phyloP scores from a whole-genome alignment of 2,329 filamentous ascomycete species.

The Leptoxyphium fumago region DNA sequence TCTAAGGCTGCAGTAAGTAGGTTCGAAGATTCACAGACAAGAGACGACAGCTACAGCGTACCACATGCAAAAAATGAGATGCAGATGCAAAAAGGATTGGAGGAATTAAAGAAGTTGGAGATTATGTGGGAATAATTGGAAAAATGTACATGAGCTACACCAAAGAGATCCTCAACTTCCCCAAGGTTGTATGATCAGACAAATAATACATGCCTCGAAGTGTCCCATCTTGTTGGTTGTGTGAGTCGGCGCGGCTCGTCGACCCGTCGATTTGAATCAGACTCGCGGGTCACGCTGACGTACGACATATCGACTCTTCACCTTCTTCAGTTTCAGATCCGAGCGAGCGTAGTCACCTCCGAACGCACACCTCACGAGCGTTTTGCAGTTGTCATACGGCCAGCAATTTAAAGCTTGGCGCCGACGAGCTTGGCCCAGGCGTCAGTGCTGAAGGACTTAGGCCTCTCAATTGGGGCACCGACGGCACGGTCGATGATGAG shows the following conservation, averaged over 20 bases:
- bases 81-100: too few species aligned
- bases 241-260: not conserved
- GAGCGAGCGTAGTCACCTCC: too few species aligned
- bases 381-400: not conserved
- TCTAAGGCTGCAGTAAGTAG: too few species aligned
- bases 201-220: not conserved
- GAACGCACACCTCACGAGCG: too few species aligned
- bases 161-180: not conserved
- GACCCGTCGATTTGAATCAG: not conserved
- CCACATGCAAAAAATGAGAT: too few species aligned
- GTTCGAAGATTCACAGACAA: too few species aligned
- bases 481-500: constrained; percentile 98
- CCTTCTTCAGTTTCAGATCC: too few species aligned
- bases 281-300: not conserved
- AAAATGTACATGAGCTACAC: too few species aligned
- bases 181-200: not conserved
- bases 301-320: too few species aligned
- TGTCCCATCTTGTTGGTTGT: not conserved
- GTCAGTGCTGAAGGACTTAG: constrained; percentile 97
- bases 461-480: constrained; percentile 92
- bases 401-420: constrained; percentile 62
- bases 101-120: not conserved
- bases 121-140: not conserved
- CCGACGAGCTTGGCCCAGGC: constrained; percentile 87
- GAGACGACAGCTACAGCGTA: too few species aligned